Conservation (phyloP, 1,139 yeast species). For the Lizanozyma gosingica region DNA sequence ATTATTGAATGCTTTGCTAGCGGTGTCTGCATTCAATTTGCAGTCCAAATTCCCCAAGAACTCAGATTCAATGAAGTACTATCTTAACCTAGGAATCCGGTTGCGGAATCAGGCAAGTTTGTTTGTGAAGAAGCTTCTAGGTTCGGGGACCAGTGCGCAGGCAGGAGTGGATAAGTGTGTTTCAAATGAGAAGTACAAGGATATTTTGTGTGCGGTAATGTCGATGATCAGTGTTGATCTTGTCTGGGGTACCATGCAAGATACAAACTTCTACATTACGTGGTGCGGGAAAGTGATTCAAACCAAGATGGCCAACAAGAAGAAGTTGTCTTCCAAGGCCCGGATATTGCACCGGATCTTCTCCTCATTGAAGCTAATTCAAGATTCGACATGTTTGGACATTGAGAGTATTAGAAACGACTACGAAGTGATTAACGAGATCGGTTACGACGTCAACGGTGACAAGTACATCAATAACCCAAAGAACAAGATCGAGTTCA, state of each 20-base stretch:
- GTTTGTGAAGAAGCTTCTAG: conserved; percentile 45
- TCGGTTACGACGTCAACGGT: conserved; percentile 33
- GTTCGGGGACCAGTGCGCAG: conserved; percentile 24
- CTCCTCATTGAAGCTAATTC: conserved; percentile 65
- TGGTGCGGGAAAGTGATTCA: conserved; percentile 72
- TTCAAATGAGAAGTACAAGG: conserved; percentile 67
- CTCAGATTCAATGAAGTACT: conserved; percentile 58
- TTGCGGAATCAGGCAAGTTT: conserved; percentile 67
- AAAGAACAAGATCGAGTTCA: conserved; percentile 39
- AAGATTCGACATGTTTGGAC: conserved; percentile 60
- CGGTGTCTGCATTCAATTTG: conserved; percentile 74
- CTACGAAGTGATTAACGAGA: conserved; percentile 20
- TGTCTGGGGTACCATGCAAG: conserved; percentile 89
- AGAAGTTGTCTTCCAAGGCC: conserved; percentile 67
- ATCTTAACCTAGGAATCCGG: conserved; percentile 62
- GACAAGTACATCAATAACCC: conserved; percentile 22
- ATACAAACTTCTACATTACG: conserved; percentile 64
- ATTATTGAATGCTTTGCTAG: conserved; percentile 66
- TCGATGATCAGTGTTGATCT: conserved; percentile 86
- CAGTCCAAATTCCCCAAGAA: conserved; percentile 61
- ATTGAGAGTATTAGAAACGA: conserved; percentile 31
- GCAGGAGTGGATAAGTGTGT: conserved; percentile 44
- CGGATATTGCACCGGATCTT: conserved; percentile 69
- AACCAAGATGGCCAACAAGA: conserved; percentile 58
- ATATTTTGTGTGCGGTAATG: conserved; percentile 72